Conservation (phyloP, 495 filamentous ascomycete species). For the Usnea hakonensis region DNA sequence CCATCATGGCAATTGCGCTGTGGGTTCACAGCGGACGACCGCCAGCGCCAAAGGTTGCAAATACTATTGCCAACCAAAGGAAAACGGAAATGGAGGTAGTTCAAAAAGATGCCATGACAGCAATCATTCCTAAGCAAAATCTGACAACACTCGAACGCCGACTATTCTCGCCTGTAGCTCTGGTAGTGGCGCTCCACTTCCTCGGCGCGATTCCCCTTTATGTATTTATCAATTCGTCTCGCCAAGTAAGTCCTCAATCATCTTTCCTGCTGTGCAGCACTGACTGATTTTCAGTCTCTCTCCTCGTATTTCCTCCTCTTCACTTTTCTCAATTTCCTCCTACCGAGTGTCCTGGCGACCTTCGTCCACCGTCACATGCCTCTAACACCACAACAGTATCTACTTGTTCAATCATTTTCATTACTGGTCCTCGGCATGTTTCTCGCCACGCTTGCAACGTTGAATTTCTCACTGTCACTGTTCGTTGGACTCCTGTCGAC, state of each 20-base stretch:
- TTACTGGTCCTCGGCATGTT: conserved; percentile 84
- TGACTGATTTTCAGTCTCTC: conserved; percentile 6
- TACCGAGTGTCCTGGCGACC: conserved; percentile 52
- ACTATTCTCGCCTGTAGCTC: conserved; percentile 66
- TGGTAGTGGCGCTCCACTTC: conserved; percentile 65
- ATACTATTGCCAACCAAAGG: conserved; percentile 24
- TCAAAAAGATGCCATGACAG: conserved; percentile 27
- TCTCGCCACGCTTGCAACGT: conserved; percentile 84
- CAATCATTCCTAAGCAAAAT: conserved; percentile 29
- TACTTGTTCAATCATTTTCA: conserved; percentile 82
- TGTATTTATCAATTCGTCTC: conserved; percentile 68
- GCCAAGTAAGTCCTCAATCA: conserved; percentile 45
- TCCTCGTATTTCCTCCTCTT: conserved; percentile 46
- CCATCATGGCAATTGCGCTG: conserved; percentile 84
- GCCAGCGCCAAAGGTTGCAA: conserved; percentile 19
- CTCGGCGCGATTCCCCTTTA: conserved; percentile 79
- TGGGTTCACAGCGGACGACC: conserved; percentile 77
- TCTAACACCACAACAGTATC: conserved; percentile 61
- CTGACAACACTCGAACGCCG: conserved; percentile 51
- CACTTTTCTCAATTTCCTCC: conserved; percentile 46
- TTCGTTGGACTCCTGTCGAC: conserved; percentile 69
- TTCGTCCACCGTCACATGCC: conserved; percentile 40
- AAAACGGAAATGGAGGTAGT: conserved; percentile 27
- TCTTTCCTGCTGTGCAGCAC: neutral
- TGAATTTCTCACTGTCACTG: conserved; percentile 92